Evolutionary conservation across 2,329 filamentous ascomycete species (phyloP), one percentile per base, ranked within the genome.

Genomic region (Metarhizium robertsii): DNA sequence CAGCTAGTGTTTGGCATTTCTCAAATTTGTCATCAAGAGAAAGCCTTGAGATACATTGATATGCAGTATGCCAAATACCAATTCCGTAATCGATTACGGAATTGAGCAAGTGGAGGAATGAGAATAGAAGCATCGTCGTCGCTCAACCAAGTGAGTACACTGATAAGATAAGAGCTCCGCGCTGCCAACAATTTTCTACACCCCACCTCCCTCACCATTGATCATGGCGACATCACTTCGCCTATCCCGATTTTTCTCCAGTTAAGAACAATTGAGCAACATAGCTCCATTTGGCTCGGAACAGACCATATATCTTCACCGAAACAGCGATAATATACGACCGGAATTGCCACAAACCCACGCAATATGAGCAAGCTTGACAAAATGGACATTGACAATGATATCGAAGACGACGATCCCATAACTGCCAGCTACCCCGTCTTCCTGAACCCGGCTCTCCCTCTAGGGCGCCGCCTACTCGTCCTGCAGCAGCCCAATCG

Each of bases 401-500:
- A 66, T 50, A 4, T 25, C 11, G 66, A 70, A 47, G 79, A 84
- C 50, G 70, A 79, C 20, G 88, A 92, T 65, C 87, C 88, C 54
- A 79, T 92, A 61, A 78, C 87, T 53, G 79, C 84, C 46, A 84
- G 80, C 59, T 97, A 96, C 79, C 83, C 90, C 66, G 84, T 97
- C 70, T 92, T 87, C 73, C 84, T 96, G 67, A 96, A 92, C 63
- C 87, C 90, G 25, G 75, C 79, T 20, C 80, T 87, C 49, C 78
- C 84, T 4, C 68, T 72, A 16, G 76, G 77, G 64, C 84, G 83
- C 57, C 80, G 86, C 61, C 81, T 91, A 57, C 86, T 92, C 64
- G 81, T 97, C 60, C 81, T 99, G 49, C 92, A 97, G 74, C 95
- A 95, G 70, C 87, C 92, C 30, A 92, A 92, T 72, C 87, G 89